Conservation (phyloP, 768 basidiomycete species). For the Pleurotus pulmonarius region DNA sequence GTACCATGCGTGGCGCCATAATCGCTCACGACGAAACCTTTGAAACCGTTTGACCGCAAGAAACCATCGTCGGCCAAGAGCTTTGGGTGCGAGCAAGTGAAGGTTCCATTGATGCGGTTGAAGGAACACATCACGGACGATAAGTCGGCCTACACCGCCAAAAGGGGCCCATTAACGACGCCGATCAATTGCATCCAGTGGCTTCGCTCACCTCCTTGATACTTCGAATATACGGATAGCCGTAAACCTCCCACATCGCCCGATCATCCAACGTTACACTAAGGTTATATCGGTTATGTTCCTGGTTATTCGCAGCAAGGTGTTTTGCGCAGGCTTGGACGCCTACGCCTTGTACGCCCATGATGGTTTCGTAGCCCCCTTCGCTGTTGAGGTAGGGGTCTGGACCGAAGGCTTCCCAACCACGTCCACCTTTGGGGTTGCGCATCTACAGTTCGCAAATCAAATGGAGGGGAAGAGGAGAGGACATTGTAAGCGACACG, state of each 20-base stretch:
- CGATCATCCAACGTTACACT: constrained; percentile 29
- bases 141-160: constrained; percentile 23
- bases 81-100: constrained; percentile 39
- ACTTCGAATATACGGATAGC: constrained; percentile 15
- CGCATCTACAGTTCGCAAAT: background rate
- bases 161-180: no score
- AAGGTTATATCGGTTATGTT: constrained; percentile 11
- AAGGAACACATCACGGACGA: constrained; percentile 25
- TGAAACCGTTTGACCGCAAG: constrained; percentile 12
- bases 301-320: constrained; percentile 8
- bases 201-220: constrained; percentile 8
- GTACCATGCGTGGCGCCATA: constrained; percentile 18
- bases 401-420: constrained; percentile 33
- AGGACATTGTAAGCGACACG: background rate
- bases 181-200: background rate
- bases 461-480: background rate
- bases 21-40: constrained; percentile 13
- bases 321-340: constrained; percentile 32
- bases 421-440: background rate
- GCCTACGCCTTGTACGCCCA: constrained; percentile 46
- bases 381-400: constrained; percentile 53
- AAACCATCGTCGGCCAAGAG: constrained; percentile 18
- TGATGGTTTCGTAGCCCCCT: constrained; percentile 49
- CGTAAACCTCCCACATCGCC: constrained; percentile 28
- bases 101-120: constrained; percentile 37